phyloP scores from a whole-genome alignment of 371 early-diverging fungal species.

The Conidiobolus incongruus region DNA sequence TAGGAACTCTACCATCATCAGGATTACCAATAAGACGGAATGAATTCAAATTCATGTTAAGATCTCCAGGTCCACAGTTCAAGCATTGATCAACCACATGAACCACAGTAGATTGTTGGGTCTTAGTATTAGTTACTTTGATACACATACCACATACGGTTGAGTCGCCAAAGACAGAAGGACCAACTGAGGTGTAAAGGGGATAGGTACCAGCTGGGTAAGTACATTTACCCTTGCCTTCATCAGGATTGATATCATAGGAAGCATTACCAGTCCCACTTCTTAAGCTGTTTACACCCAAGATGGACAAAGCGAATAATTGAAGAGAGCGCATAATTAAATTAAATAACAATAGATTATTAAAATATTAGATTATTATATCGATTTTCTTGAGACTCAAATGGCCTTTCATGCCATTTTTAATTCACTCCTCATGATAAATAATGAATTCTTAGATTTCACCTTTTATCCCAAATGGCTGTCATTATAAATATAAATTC shows the following conservation, averaged over 20 bases:
- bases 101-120: not conserved
- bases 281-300: too few relatives aligned
- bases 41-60: not conserved
- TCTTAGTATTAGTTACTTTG: not conserved
- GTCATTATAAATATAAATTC: too few relatives aligned
- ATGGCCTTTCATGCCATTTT: too few relatives aligned
- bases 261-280: not conserved
- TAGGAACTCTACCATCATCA: not conserved
- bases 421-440: too few relatives aligned
- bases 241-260: constrained; percentile 2
- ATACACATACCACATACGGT: not conserved
- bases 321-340: too few relatives aligned
- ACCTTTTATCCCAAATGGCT: too few relatives aligned
- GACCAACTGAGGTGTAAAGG: not conserved
- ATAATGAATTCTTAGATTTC: too few relatives aligned
- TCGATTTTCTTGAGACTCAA: too few relatives aligned
- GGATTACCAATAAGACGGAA: not conserved
- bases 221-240: not conserved
- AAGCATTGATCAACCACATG: constrained; percentile 4
- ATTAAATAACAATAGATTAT: too few relatives aligned
- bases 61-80: not conserved
- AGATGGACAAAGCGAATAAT: too few relatives aligned
- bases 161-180: not conserved
- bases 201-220: not conserved
- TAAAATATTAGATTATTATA: too few relatives aligned